phyloP scores from a whole-genome alignment of 345 rosid genomes.

The Eucalyptus melliodora region DNA sequence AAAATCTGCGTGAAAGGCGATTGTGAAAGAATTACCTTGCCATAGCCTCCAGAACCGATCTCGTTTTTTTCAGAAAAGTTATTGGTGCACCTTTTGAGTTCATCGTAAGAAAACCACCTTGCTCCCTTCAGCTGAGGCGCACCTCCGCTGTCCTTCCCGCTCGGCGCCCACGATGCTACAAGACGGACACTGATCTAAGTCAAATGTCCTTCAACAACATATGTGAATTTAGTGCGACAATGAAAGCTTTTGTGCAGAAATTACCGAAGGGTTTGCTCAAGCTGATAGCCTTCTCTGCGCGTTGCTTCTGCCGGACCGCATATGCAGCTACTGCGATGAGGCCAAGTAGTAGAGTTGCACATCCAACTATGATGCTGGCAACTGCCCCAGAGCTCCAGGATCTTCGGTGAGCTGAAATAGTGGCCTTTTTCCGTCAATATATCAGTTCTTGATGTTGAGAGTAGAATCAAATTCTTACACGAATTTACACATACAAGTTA shows the following conservation, averaged over 20 bases:
- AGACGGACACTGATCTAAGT: not conserved
- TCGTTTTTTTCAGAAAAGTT: slow-evolving; percentile 64
- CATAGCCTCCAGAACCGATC: slow-evolving; percentile 93
- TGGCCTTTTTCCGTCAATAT: not conserved
- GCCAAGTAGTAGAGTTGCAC: slow-evolving; percentile 41
- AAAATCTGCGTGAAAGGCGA: not conserved
- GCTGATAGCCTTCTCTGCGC: slow-evolving; percentile 88
- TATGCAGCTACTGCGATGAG: slow-evolving; percentile 57
- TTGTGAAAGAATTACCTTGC: slow-evolving; percentile 38
- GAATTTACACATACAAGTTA: slow-evolving; percentile 1
- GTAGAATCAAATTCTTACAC: not conserved
- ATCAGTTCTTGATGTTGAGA: not conserved
- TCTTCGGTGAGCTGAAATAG: slow-evolving; percentile 36
- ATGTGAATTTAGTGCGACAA: not conserved
- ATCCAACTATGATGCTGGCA: slow-evolving; percentile 35
- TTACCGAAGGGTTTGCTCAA: slow-evolving; percentile 85
- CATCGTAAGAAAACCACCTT: slow-evolving; percentile 88
- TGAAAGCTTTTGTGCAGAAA: not conserved
- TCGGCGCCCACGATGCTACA: slow-evolving; percentile 86
- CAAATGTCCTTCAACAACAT: not conserved
- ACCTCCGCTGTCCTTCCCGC: slow-evolving; percentile 77
- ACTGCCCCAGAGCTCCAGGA: slow-evolving; percentile 28
- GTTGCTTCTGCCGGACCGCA: slow-evolving; percentile 84
- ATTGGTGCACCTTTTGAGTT: slow-evolving; percentile 69
- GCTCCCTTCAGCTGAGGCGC: slow-evolving; percentile 96